Percentiles rank a stretch among this genome's conserved stretches.
Evolutionary conservation across 768 basidiomycete species (phyloP).

Genomic region (Russula sp.): DNA sequence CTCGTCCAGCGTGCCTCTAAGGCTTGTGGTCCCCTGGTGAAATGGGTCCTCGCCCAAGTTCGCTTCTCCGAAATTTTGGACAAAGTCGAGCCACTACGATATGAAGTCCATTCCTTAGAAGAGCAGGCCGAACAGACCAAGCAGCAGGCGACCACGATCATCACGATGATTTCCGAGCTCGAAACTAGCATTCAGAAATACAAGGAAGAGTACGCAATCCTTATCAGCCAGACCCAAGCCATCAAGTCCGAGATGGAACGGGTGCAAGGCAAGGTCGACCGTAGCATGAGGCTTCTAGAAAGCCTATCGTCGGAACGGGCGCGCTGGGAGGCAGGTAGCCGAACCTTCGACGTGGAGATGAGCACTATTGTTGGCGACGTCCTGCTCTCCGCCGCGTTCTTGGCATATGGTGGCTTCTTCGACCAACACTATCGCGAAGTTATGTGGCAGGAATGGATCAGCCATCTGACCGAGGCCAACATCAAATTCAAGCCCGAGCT

Average conservation of each 20-base stretch:
- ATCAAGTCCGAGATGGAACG: conserved; percentile 98
- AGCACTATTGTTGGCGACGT: conserved; percentile 98
- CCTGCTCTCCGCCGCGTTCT: conserved; percentile 89
- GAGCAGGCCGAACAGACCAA: conserved; percentile 93
- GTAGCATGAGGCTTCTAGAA: conserved; percentile 91
- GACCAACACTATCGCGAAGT: conserved; percentile 97
- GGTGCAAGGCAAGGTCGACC: conserved; percentile 94
- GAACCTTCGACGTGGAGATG: conserved; percentile 97
- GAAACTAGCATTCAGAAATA: conserved; percentile 90
- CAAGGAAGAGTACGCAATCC: conserved; percentile 95
- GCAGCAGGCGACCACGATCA: conserved; percentile 85
- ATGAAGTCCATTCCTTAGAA: conserved; percentile 93
- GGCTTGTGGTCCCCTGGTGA: conserved; percentile 96
- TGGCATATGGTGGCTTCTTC: conserved; percentile 97
- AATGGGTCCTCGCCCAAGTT: conserved; percentile 97
- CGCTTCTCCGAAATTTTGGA: conserved; percentile 96
- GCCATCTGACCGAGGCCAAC: conserved; percentile 82
- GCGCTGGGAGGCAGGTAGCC: conserved; percentile 93
- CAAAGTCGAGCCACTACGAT: conserved; percentile 91
- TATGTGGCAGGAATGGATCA: conserved; percentile 96
- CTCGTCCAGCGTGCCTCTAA: conserved; percentile 91
- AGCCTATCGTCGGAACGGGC: conserved; percentile 92
- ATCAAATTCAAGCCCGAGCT: conserved; percentile 92
- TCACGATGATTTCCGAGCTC: conserved; percentile 88
- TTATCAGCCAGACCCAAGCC: conserved; percentile 95